Conservation (phyloP, 106 monocot genomes). For the Dendrobium officinale region DNA sequence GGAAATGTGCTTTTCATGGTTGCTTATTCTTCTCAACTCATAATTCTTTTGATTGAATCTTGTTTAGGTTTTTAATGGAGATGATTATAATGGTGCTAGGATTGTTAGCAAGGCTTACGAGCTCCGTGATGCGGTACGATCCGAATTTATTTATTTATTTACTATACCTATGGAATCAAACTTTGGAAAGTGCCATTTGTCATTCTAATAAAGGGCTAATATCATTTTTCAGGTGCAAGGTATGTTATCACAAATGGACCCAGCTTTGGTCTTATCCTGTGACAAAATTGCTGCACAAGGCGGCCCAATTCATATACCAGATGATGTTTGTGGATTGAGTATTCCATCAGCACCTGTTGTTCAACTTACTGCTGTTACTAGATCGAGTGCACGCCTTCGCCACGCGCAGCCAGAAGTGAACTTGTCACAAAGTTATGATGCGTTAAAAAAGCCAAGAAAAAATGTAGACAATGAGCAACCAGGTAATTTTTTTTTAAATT, state of each 20-base stretch:
- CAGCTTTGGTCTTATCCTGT: constrained; percentile 74
- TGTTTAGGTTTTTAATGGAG: constrained; percentile 83
- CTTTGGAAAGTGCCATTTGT: background rate
- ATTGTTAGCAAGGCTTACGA: constrained; percentile 97
- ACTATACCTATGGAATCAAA: background rate
- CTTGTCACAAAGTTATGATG: constrained; percentile 76
- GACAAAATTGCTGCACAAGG: constrained; percentile 91
- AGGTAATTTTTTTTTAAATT: constrained; percentile 31
- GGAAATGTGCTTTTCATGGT: constrained; percentile 1
- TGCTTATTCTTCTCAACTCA: background rate
- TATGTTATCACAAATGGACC: constrained; percentile 98
- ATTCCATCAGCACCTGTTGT: constrained; percentile 56
- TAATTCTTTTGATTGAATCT: background rate
- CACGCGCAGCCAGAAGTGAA: constrained; percentile 87
- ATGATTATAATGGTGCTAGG: constrained; percentile 83
- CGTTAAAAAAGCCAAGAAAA: constrained; percentile 69
- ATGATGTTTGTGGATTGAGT: constrained; percentile 33
- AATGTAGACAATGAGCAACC: constrained; percentile 59
- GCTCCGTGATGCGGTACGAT: constrained; percentile 84
- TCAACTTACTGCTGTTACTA: constrained; percentile 65
- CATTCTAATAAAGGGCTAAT: background rate
- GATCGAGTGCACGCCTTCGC: constrained; percentile 82
- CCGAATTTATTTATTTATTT: constrained; percentile 1
- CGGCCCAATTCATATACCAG: constrained; percentile 50
- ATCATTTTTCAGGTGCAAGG: constrained; percentile 65